Evolutionary conservation across 805 yeast genomes (phyloP).

Genomic region (Yarrowia yakushimensis): DNA sequence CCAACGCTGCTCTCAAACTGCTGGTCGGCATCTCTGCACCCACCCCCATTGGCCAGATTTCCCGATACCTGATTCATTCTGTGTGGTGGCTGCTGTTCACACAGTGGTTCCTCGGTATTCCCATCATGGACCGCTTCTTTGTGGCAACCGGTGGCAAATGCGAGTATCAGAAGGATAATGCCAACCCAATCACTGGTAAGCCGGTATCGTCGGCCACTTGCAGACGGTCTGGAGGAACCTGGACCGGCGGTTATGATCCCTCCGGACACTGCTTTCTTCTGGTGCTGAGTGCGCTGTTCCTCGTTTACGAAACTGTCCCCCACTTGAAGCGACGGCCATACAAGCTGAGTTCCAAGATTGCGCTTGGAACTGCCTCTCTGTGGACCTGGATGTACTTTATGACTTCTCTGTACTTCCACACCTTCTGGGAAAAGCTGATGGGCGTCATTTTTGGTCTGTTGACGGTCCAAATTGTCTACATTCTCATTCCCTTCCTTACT

Average conservation of each 20-base stretch:
- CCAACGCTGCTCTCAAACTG: conserved; percentile 13
- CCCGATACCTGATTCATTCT: conserved; percentile 55
- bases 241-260: conserved; percentile 93
- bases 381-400: conserved; percentile 88
- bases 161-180: conserved; percentile 29
- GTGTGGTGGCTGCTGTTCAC: conserved; percentile 82
- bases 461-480: conserved; percentile 49
- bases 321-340: conserved; percentile 8
- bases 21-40: conserved; percentile 19
- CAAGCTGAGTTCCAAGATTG: conserved; percentile 32
- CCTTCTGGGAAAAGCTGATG: conserved; percentile 65
- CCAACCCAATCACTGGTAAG: not conserved
- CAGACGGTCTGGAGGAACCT: conserved; percentile 57
- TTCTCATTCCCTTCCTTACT: conserved; percentile 26
- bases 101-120: conserved; percentile 81
- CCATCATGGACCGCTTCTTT: conserved; percentile 85
- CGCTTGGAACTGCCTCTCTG: conserved; percentile 43
- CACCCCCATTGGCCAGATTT: conserved; percentile 13
- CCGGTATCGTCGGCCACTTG: conserved; percentile 43
- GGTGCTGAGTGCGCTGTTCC: conserved; percentile 58
- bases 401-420: conserved; percentile 84
- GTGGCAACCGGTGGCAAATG: conserved; percentile 81
- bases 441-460: conserved; percentile 64
- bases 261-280: conserved; percentile 88
- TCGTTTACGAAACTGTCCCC: conserved; percentile 62